Evolutionary conservation across 352 stramenopile genomes (phyloP).

Genomic region (Phytophthora kernoviae): DNA sequence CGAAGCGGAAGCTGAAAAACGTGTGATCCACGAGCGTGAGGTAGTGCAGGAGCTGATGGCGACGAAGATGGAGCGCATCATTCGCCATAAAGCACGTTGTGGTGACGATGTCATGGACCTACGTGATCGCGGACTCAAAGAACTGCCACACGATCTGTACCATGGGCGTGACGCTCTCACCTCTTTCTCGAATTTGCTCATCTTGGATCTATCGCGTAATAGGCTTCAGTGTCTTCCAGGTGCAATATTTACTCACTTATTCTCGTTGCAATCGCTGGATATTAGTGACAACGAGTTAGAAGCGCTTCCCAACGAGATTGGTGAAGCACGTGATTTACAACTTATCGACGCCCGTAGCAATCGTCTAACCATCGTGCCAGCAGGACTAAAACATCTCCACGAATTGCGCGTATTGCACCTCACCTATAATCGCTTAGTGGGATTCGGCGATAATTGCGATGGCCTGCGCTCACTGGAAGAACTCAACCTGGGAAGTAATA

Average conservation of each 20-base stretch:
- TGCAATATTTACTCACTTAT: constrained; percentile 62
- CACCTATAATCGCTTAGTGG: constrained; percentile 45
- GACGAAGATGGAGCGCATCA: constrained; percentile 58
- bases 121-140: constrained; percentile 33
- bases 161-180: constrained; percentile 57
- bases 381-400: constrained; percentile 27
- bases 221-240: constrained; percentile 43
- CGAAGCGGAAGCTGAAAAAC: constrained; percentile 44
- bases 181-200: constrained; percentile 64
- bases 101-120: constrained; percentile 61
- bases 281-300: constrained; percentile 58
- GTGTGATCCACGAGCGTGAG: constrained; percentile 45
- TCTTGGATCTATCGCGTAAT: constrained; percentile 70
- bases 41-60: constrained; percentile 61
- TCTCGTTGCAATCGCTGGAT: constrained; percentile 59
- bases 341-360: constrained; percentile 60
- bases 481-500: constrained; percentile 60
- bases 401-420: constrained; percentile 56
- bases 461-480: constrained; percentile 49
- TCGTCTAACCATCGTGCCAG: constrained; percentile 38
- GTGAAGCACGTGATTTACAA: constrained; percentile 53
- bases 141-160: constrained; percentile 48
- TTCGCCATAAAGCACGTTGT: constrained; percentile 52
- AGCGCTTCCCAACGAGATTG: constrained; percentile 54
- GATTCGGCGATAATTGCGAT: constrained; percentile 53